Conservation (phyloP, 2,329 filamentous ascomycete genomes). For the Ophiostoma ulmi region DNA sequence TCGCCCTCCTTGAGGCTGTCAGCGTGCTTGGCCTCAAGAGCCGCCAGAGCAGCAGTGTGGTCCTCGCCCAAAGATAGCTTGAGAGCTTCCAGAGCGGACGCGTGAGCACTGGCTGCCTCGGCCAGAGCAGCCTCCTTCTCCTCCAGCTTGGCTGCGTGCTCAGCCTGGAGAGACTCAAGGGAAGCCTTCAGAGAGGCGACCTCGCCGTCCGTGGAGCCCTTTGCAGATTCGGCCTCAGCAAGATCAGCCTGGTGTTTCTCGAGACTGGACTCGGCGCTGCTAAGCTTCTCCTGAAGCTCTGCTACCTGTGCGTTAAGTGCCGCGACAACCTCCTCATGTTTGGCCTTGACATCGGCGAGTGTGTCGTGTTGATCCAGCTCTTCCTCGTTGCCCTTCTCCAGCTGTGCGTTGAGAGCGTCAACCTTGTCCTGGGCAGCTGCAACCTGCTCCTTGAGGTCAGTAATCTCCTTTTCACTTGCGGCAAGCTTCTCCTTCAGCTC, state of each 20-base stretch:
- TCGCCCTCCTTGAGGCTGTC: conserved; percentile 46
- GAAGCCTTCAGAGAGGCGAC: conserved; percentile 47
- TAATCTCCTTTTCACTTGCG: conserved; percentile 54
- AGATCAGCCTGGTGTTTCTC: conserved; percentile 47
- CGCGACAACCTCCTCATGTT: conserved; percentile 47
- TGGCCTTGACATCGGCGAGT: conserved; percentile 46
- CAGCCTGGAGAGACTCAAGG: conserved; percentile 44
- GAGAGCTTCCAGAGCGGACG: conserved; percentile 47
- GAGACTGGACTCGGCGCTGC: conserved; percentile 47
- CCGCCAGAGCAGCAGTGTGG: conserved; percentile 46
- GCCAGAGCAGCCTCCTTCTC: conserved; percentile 37
- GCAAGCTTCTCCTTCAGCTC: conserved; percentile 56
- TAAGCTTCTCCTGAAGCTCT: conserved; percentile 48
- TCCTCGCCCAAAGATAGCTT: conserved; percentile 46
- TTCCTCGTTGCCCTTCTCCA: conserved; percentile 41
- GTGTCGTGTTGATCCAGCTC: conserved; percentile 43
- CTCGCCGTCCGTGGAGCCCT: conserved; percentile 29
- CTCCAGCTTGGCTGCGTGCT: conserved; percentile 38
- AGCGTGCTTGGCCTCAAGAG: conserved; percentile 50
- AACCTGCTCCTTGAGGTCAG: conserved; percentile 53
- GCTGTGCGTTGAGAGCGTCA: conserved; percentile 48
- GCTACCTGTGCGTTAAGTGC: conserved; percentile 45
- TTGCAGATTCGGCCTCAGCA: conserved; percentile 36
- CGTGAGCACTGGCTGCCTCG: conserved; percentile 45
- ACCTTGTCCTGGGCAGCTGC: conserved; percentile 52